Conservation (phyloP, 352 stramenopile species). For the Phytophthora cactorum region DNA sequence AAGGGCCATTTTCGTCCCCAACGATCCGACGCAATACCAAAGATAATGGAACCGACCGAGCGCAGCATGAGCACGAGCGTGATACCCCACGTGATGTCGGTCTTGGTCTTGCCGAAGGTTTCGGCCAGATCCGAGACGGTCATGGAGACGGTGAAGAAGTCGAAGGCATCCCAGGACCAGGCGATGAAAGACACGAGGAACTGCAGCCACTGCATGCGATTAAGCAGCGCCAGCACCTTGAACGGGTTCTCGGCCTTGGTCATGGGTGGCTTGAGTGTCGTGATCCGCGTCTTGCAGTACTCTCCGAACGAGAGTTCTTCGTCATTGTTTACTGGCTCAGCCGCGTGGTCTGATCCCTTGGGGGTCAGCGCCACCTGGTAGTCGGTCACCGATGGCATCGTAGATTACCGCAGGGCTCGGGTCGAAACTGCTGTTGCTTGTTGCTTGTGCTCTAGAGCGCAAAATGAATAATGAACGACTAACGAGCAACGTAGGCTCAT, state of each 20-base stretch:
- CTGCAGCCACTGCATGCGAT: conserved; percentile 49
- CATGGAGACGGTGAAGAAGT: conserved; percentile 68
- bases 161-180: conserved; percentile 63
- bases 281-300: conserved; percentile 46
- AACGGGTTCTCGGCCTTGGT: conserved; percentile 37
- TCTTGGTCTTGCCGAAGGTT: conserved; percentile 50
- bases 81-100: conserved; percentile 65
- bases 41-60: conserved; percentile 48
- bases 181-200: conserved; percentile 45
- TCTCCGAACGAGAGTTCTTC: conserved; percentile 38
- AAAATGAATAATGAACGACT: conserved; percentile 25
- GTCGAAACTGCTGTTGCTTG: conserved; percentile 12
- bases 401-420: conserved; percentile 13
- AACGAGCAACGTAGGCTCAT: not conserved
- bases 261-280: conserved; percentile 51
- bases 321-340: conserved; percentile 31
- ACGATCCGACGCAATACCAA: conserved; percentile 51
- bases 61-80: conserved; percentile 62
- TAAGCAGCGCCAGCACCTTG: conserved; percentile 32
- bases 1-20: conserved; percentile 53
- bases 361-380: conserved; percentile 42
- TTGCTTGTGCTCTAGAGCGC: conserved; percentile 12
- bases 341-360: conserved; percentile 24
- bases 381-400: conserved; percentile 29
- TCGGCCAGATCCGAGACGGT: conserved; percentile 57